Percentiles rank a stretch among this genome's conserved stretches.
These are phyloP conservation scores for Trapa incisa DNA, from an alignment of 345 rosid species.

Conservation along the genomic window DNA sequence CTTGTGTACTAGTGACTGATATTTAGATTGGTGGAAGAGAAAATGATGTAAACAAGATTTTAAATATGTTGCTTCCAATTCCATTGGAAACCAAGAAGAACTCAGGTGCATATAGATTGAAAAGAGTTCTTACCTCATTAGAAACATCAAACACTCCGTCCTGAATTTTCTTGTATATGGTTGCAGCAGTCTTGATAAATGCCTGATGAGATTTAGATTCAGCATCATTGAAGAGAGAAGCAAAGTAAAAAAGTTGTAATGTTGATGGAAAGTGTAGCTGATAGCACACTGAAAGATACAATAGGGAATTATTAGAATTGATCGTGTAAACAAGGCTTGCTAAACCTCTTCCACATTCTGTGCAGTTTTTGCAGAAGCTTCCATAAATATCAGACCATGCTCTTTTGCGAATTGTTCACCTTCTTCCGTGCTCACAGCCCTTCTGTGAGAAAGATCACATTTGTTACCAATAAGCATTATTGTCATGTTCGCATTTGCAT, in stretches of 20 bases:
- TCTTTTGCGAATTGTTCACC: constrained; percentile 95
- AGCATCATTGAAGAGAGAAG: neutral
- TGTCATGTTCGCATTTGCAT: constrained; percentile 94
- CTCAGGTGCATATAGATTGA: too few species aligned
- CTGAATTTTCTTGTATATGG: constrained; percentile 90
- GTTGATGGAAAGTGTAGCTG: neutral
- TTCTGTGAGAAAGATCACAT: constrained; percentile 88
- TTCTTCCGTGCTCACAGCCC: constrained; percentile 92
- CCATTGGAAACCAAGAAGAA: neutral
- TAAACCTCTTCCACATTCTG: constrained; percentile 91
- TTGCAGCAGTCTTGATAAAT: constrained; percentile 85
- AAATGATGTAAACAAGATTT: too few species aligned
- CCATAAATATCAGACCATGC: constrained; percentile 94
- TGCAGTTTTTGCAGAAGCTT: constrained; percentile 98
- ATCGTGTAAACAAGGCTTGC: neutral
- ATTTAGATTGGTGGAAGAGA: too few species aligned
- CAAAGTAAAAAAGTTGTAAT: neutral
- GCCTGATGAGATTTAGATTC: constrained; percentile 34
- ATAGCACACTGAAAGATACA: neutral
- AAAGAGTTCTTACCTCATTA: constrained; percentile 45
- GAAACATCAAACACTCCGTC: constrained; percentile 98
- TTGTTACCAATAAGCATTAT: constrained; percentile 93
- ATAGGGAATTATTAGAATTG: too few species aligned
- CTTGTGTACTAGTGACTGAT: too few species aligned
- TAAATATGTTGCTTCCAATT: neutral